A percentile compares a stretch with the other conserved stretches of the same genome.
These are phyloP conservation scores for Solanum chacoense DNA, from an alignment of 305 asterid species.

Conservation along the genomic window DNA sequence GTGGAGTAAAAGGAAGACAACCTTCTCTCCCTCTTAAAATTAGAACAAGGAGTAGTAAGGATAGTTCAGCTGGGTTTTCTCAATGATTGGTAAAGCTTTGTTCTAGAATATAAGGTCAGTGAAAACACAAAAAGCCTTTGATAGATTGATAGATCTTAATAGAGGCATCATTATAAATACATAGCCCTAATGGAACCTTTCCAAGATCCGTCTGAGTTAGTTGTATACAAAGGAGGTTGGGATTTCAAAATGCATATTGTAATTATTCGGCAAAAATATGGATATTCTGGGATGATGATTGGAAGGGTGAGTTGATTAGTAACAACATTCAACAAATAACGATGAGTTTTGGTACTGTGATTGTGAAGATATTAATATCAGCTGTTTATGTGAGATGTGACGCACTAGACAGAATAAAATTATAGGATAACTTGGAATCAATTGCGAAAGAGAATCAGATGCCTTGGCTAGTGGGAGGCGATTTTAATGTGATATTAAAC, in stretches of 20 bases:
- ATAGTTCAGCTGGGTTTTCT: not conserved
- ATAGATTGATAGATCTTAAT: not conserved
- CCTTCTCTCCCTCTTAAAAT: not conserved
- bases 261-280: not conserved
- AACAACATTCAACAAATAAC: not conserved
- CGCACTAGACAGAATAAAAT: not conserved
- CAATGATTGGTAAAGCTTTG: not conserved
- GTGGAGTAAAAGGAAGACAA: not conserved
- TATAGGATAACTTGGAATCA: not conserved
- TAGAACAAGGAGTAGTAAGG: not conserved
- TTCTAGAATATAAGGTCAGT: no score
- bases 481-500: not conserved
- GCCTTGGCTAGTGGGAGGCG: not conserved
- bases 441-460: not conserved
- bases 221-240: not conserved
- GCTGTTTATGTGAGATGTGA: not conserved
- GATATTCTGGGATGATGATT: not conserved
- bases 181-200: not conserved
- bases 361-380: not conserved
- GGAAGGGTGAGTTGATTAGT: not conserved
- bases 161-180: not conserved
- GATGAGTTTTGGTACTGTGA: not conserved
- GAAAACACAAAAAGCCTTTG: not conserved
- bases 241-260: not conserved
- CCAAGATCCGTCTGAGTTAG: not conserved